Evolutionary conservation across 345 rosid genomes (phyloP).

Genomic region (Gossypium raimondii): DNA sequence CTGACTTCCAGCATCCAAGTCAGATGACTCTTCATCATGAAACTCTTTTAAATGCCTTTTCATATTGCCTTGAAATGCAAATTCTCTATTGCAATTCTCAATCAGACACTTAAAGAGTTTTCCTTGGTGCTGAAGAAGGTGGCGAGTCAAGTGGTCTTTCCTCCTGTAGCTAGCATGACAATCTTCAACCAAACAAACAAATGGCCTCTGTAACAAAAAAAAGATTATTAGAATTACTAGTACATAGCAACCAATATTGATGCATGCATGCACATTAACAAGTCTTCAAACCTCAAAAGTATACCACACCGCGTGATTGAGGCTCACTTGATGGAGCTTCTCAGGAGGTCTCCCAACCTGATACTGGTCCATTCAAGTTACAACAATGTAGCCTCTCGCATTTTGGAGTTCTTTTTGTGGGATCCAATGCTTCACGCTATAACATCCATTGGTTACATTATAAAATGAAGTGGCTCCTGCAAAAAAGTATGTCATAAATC

Average conservation of each 20-base stretch:
- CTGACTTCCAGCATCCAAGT: slow-evolving; percentile 10
- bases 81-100: slow-evolving; percentile 50
- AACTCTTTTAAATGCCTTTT: slow-evolving; percentile 50
- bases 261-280: neutral
- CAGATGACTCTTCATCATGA: slow-evolving; percentile 33
- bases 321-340: slow-evolving; percentile 96
- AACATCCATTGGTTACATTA: slow-evolving; percentile 10
- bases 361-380: slow-evolving; percentile 84
- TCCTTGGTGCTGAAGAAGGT: slow-evolving; percentile 66
- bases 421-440: slow-evolving; percentile 99
- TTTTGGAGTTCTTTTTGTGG: slow-evolving; percentile 95
- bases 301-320: slow-evolving; percentile 54
- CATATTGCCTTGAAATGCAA: slow-evolving; percentile 49
- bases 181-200: slow-evolving; percentile 53
- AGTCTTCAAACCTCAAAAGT: slow-evolving; percentile 41
- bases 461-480: slow-evolving; percentile 39
- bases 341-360: slow-evolving; percentile 99
- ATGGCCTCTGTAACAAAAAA: slow-evolving; percentile 53
- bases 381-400: slow-evolving; percentile 67
- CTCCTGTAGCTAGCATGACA: slow-evolving; percentile 72
- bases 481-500: slow-evolving; percentile 17
- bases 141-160: slow-evolving; percentile 87
- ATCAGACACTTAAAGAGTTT: slow-evolving; percentile 57
- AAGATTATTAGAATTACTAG: neutral
- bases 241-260: neutral